These are phyloP conservation scores for Viola pubescens DNA, from an alignment of 441 rosid species.

Conservation along the genomic window DNA sequence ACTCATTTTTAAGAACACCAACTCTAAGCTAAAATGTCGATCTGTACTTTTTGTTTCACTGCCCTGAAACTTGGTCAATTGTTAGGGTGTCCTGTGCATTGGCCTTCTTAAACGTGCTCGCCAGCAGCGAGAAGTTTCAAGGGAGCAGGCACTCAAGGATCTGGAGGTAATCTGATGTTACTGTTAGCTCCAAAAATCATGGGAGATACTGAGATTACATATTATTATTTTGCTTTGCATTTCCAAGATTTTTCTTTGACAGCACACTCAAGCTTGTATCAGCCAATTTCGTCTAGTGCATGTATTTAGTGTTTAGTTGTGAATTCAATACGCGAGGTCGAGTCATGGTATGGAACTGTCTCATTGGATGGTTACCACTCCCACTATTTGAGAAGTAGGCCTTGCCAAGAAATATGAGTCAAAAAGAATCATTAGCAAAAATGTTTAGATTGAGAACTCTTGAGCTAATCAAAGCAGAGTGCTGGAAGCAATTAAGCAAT, in stretches of 20 bases:
- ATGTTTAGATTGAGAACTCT: too few relatives aligned
- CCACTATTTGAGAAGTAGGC: background rate
- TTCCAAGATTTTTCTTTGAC: background rate
- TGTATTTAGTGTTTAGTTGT: background rate
- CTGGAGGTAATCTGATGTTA: conserved; percentile 51
- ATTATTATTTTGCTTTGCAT: background rate
- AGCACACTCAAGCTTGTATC: background rate
- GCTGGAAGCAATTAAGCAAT: background rate
- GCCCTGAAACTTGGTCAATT: too few relatives aligned
- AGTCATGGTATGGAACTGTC: background rate
- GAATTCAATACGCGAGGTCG: background rate
- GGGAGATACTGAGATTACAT: background rate
- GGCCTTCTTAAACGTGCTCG: conserved; percentile 73
- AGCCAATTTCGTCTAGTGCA: background rate
- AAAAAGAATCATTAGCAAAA: too few relatives aligned
- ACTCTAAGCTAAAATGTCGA: background rate
- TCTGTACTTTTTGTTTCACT: background rate
- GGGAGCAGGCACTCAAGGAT: conserved; percentile 74
- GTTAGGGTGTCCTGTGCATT: conserved; percentile 70
- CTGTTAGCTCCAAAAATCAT: conserved; percentile 1
- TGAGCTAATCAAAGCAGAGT: background rate
- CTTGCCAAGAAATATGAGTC: background rate
- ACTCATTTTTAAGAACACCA: background rate
- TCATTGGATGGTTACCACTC: background rate
- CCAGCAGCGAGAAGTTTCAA: conserved; percentile 51